A percentile compares a stretch with the other conserved stretches of the same genome.
phyloP scores from a whole-genome alignment of 2,329 filamentous ascomycete genomes.

The Fusarium redolens region DNA sequence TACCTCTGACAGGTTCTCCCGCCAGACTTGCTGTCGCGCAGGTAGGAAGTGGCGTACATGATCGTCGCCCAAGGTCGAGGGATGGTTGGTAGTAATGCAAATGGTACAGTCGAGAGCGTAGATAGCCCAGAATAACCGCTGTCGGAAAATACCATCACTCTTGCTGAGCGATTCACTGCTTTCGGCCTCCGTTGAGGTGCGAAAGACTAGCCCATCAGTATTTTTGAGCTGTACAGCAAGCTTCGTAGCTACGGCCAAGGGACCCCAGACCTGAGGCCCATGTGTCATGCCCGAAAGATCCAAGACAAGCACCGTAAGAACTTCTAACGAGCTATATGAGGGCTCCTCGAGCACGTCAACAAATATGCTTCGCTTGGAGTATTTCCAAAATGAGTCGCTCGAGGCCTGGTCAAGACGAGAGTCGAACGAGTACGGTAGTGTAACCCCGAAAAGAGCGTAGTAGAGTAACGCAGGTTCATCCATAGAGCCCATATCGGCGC shows the following conservation, averaged over 20 bases:
- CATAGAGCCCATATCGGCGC: not conserved
- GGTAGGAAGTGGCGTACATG: not conserved
- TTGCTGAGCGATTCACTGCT: not conserved
- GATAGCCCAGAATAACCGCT: not conserved
- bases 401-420: not conserved
- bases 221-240: not conserved
- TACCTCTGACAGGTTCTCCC: not conserved
- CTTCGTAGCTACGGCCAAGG: not conserved
- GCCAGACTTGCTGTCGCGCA: not conserved
- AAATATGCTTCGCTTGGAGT: not conserved
- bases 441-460: not conserved
- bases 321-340: not conserved
- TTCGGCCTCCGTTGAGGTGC: not conserved
- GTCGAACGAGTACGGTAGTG: not conserved
- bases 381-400: slow-evolving; percentile 4
- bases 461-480: not conserved
- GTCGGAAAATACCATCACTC: not conserved
- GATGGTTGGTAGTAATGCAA: not conserved
- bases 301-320: not conserved
- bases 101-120: not conserved
- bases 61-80: not conserved
- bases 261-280: not conserved
- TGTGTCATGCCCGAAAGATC: not conserved
- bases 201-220: not conserved
- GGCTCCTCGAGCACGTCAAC: not conserved